A percentile compares a stretch with the other conserved stretches of the same genome.
Evolutionary conservation across 495 filamentous ascomycete genomes (phyloP).

Genomic region (Penicillium atrosanguineum): DNA sequence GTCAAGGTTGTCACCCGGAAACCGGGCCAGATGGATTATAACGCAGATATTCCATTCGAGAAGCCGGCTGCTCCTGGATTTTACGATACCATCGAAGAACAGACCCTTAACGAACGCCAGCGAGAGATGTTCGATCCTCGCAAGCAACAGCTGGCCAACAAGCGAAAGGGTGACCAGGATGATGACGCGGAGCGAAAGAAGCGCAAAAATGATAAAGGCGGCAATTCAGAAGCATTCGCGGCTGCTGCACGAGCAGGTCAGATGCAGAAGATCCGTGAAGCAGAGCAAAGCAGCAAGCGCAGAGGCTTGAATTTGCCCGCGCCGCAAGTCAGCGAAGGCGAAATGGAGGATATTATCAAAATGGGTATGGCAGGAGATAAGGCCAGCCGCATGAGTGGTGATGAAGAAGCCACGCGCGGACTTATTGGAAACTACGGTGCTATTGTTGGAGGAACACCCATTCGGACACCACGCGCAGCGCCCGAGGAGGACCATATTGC

Average conservation of each 20-base stretch:
- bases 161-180: constrained; percentile 87
- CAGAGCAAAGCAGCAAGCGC: constrained; percentile 93
- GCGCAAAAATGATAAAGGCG: constrained; percentile 80
- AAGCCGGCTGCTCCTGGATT: constrained; percentile 87
- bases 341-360: constrained; percentile 97
- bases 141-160: constrained; percentile 93
- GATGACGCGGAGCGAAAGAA: constrained; percentile 81
- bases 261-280: constrained; percentile 93
- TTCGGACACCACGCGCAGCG: constrained; percentile 85
- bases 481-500: constrained; percentile 92
- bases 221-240: constrained; percentile 69
- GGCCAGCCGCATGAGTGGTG: constrained; percentile 70
- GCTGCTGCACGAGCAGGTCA: constrained; percentile 94
- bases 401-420: constrained; percentile 83
- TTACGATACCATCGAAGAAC: constrained; percentile 86
- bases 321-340: constrained; percentile 87
- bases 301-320: constrained; percentile 73
- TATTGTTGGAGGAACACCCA: constrained; percentile 80
- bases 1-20: constrained; percentile 93
- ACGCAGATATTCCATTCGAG: constrained; percentile 97
- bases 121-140: constrained; percentile 88
- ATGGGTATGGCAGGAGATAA: constrained; percentile 94
- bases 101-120: constrained; percentile 77
- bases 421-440: constrained; percentile 80
- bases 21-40: constrained; percentile 98